A percentile compares a stretch with the other conserved stretches of the same genome.
phyloP scores from a whole-genome alignment of 2,329 filamentous ascomycete species.

The Teratosphaeriaceae sp. region DNA sequence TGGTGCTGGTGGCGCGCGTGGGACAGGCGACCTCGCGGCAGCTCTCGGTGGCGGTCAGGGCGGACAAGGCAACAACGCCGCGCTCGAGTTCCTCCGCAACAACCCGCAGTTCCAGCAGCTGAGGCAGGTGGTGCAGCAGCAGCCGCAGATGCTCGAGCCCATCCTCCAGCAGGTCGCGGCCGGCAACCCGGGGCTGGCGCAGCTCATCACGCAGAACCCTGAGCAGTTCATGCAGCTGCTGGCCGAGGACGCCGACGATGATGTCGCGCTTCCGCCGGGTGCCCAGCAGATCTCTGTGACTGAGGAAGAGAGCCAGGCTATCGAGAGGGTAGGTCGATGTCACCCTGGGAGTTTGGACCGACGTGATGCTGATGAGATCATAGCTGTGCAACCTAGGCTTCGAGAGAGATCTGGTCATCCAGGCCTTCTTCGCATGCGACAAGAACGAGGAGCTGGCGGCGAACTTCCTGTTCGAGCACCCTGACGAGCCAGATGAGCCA shows the following conservation, averaged over 20 bases:
- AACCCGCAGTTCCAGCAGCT: slow-evolving; percentile 98
- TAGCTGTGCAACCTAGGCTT: slow-evolving; percentile 91
- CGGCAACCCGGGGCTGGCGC: slow-evolving; percentile 89
- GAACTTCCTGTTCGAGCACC: slow-evolving; percentile 97
- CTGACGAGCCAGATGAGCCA: slow-evolving; percentile 57
- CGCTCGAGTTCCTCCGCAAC: slow-evolving; percentile 87
- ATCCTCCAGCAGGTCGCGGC: slow-evolving; percentile 94
- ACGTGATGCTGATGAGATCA: slow-evolving; percentile 12
- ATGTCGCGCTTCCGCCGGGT: slow-evolving; percentile 77
- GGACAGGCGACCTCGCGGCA: slow-evolving; percentile 33
- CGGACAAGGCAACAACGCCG: slow-evolving; percentile 49
- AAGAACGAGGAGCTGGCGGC: slow-evolving; percentile 98
- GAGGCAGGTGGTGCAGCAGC: slow-evolving; percentile 92
- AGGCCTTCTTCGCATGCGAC: slow-evolving; percentile 98
- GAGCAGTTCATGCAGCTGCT: slow-evolving; percentile 89
- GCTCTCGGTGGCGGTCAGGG: slow-evolving; percentile 31
- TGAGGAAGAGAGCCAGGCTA: slow-evolving; percentile 92
- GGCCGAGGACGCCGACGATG: slow-evolving; percentile 82
- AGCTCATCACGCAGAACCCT: slow-evolving; percentile 84
- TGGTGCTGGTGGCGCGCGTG: slow-evolving; percentile 37
- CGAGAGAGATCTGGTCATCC: slow-evolving; percentile 85
- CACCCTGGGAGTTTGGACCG: neutral
- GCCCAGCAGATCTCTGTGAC: slow-evolving; percentile 87
- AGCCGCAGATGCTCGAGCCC: slow-evolving; percentile 97
- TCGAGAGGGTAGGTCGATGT: slow-evolving; percentile 67